Conservation (phyloP, 2,329 filamentous ascomycete species). For the Graphilbum fragrans region DNA sequence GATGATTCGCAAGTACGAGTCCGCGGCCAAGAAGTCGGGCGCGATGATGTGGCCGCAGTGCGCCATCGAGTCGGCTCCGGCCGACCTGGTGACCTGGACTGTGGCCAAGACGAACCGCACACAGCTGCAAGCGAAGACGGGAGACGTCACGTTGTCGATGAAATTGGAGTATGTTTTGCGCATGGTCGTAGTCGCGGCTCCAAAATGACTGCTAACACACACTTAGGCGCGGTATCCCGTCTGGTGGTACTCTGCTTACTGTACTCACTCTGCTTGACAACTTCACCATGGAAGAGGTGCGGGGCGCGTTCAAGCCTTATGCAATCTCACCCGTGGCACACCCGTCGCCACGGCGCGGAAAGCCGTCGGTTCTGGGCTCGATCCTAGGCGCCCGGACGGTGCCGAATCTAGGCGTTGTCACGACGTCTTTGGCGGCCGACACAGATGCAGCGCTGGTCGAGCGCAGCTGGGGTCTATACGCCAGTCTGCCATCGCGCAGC, state of each 20-base stretch:
- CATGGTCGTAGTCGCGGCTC: not conserved
- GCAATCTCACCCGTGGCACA: constrained; percentile 44
- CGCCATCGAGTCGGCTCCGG: constrained; percentile 49
- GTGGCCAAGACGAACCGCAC: constrained; percentile 38
- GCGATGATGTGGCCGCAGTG: constrained; percentile 49
- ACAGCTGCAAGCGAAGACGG: constrained; percentile 33
- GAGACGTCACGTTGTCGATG: constrained; percentile 41
- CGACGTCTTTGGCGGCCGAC: constrained; percentile 35
- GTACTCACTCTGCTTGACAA: constrained; percentile 45
- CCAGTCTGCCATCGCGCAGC: constrained; percentile 28
- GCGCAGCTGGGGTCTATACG: constrained; percentile 49
- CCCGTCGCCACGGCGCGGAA: constrained; percentile 17
- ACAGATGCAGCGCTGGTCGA: constrained; percentile 45
- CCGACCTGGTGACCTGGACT: constrained; percentile 46
- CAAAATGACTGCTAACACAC: too few relatives aligned
- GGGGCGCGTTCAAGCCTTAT: constrained; percentile 34
- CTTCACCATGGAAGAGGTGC: constrained; percentile 35
- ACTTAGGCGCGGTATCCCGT: constrained; percentile 25
- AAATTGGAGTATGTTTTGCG: constrained; percentile 1
- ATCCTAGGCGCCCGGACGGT: constrained; percentile 37
- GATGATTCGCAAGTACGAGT: constrained; percentile 50
- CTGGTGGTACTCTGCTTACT: constrained; percentile 59
- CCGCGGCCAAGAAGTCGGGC: constrained; percentile 36
- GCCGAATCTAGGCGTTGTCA: constrained; percentile 41
- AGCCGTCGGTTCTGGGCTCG: constrained; percentile 26